These are phyloP conservation scores for Madurella mycetomatis DNA, from an alignment of 2,329 filamentous ascomycete species.

Conservation along the genomic window DNA sequence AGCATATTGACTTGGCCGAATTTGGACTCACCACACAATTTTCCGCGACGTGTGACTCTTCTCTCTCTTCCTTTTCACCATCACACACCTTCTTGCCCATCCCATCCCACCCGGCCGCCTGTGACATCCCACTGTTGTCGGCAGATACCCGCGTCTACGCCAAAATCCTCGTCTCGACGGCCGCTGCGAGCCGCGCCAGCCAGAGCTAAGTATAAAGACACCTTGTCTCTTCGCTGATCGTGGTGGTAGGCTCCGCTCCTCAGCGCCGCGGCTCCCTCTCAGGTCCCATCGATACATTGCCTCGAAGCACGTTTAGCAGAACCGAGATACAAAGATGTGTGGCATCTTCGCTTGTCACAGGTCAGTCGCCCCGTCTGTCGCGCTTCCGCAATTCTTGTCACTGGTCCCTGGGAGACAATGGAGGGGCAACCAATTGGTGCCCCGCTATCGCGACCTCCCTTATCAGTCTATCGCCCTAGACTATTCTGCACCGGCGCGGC, in stretches of 20 bases:
- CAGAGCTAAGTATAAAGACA: constrained; percentile 22
- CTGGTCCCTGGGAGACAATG: constrained; percentile 22
- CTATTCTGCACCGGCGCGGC: not conserved
- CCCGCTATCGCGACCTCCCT: constrained; percentile 27
- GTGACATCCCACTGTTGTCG: constrained; percentile 6
- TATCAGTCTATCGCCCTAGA: constrained; percentile 1
- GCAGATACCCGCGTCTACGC: constrained; percentile 8
- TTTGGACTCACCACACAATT: constrained; percentile 21
- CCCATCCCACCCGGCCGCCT: constrained; percentile 12
- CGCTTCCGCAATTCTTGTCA: constrained; percentile 9
- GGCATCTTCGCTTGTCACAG: constrained; percentile 94
- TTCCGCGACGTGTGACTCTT: constrained; percentile 21
- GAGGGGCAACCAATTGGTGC: constrained; percentile 35
- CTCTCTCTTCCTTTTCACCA: not conserved
- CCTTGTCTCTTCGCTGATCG: constrained; percentile 20
- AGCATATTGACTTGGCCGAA: constrained; percentile 15
- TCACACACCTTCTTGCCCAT: constrained; percentile 2
- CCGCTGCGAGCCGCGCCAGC: constrained; percentile 3
- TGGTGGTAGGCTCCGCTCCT: constrained; percentile 22
- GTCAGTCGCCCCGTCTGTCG: constrained; percentile 48
- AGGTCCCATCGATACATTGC: constrained; percentile 10
- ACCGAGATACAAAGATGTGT: constrained; percentile 62
- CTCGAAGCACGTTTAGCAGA: constrained; percentile 4
- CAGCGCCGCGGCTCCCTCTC: constrained; percentile 17
- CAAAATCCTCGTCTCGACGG: not conserved